Conservation (phyloP, 2,329 filamentous ascomycete genomes). For the Westerdykella aurantiaca region DNA sequence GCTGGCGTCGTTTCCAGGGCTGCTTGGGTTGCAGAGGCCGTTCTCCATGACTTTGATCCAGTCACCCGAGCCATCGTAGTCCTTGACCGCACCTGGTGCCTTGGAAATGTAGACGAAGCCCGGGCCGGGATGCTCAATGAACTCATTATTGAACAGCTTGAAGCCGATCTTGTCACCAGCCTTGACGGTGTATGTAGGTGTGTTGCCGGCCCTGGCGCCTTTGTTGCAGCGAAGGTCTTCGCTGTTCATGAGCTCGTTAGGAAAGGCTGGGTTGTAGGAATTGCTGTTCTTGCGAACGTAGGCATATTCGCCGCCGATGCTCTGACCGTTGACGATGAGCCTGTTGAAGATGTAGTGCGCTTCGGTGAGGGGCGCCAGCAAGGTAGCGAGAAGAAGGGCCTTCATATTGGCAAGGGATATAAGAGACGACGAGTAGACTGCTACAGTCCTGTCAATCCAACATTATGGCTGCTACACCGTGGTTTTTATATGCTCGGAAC, state of each 20-base stretch:
- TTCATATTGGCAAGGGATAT: conserved; percentile 21
- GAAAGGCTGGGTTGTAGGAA: conserved; percentile 28
- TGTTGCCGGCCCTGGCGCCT: conserved; percentile 29
- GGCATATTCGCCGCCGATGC: conserved; percentile 29
- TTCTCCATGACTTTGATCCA: conserved; percentile 34
- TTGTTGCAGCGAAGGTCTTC: conserved; percentile 35
- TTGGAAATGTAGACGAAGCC: conserved; percentile 37
- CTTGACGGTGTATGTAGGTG: conserved; percentile 32
- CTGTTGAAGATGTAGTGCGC: conserved; percentile 37
- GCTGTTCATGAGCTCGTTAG: conserved; percentile 28
- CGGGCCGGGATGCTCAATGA: conserved; percentile 41
- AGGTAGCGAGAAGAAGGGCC: conserved; percentile 19
- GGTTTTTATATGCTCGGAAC: not conserved
- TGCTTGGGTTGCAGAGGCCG: conserved; percentile 24
- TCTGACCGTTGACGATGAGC: conserved; percentile 29
- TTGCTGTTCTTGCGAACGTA: conserved; percentile 35
- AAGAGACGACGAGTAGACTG: not conserved
- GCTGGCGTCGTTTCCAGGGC: conserved; percentile 17
- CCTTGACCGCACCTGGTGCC: conserved; percentile 60
- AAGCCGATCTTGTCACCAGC: conserved; percentile 47
- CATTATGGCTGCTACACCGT: not conserved
- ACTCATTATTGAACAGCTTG: conserved; percentile 47
- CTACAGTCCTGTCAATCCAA: not conserved
- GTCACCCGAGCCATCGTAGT: conserved; percentile 59
- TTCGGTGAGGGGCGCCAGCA: conserved; percentile 21